Base-by-base conservation (phyloP, 2,329 filamentous ascomycete genomes). In the Verticillium alfalfae region DNA sequence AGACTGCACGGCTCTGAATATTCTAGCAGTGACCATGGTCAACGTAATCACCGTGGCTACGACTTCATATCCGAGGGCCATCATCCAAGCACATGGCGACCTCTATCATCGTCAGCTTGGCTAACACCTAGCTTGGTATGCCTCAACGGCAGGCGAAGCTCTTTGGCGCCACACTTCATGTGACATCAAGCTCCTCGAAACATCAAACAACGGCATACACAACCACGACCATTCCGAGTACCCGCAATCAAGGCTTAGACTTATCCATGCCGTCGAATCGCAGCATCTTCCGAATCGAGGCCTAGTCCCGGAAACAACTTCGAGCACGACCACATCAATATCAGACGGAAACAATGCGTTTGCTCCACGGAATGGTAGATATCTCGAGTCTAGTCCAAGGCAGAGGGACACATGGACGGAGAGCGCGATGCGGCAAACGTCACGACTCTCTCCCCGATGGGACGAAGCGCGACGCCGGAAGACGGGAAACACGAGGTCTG, bases 101-200 rank as follows among this genome's bases (percentile, higher is more conserved):
- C 26, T 31, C 26, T 31, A 31, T 31, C 26, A 31, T 31, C 26
- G 26, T 31, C 26, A 31, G 26, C 26, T 31, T 31, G 26, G 26
- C 26, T 31, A 31, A 4, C 26, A 31, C 26, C 26, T 22, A 31
- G 26, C 26, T 31, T 31, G 26, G 26, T 31, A 31, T 31, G 26
- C 26, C 26, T 31, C 26, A 31, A 31, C 4, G 26, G 3, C 26
- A 31, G 26, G 26, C 26, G 26, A 31, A 31, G 26, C 26, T 31
- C 26, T 31, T 31, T 31, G 26, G 26, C 26, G 26, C 26, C 26
- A 31, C 26, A 31, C 26, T 31, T 31, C 26, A 5, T 31, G 4
- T 31, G 26, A 31, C 26, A 31, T 31, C 26, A 31, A 31, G 26
- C 26, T 31, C 26, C 26, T 80, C 34, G 74, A 79, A 37, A 37